These are phyloP conservation scores for Picochlorum sp. DNA, from an alignment of 139 green algal species.

Conservation along the genomic window DNA sequence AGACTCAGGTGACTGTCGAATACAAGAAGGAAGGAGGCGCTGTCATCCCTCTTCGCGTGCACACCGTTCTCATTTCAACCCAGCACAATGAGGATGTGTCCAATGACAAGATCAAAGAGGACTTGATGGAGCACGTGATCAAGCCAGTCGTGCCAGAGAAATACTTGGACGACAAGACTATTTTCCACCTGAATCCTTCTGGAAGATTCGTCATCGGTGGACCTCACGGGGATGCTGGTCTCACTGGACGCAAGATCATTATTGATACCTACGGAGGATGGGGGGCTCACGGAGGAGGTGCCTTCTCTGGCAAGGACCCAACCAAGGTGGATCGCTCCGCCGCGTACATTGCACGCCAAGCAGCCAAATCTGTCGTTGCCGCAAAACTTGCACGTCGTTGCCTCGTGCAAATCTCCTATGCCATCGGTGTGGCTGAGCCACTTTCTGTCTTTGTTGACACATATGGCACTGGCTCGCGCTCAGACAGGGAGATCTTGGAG, in stretches of 20 bases:
- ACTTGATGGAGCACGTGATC: slow-evolving; percentile 98
- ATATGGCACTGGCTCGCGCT: slow-evolving; percentile 87
- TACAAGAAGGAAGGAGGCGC: slow-evolving; percentile 90
- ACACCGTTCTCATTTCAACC: slow-evolving; percentile 99
- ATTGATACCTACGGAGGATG: slow-evolving; percentile 99
- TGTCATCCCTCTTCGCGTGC: slow-evolving; percentile 84
- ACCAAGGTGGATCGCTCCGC: slow-evolving; percentile 80
- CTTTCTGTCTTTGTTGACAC: slow-evolving; percentile 96
- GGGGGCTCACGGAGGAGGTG: slow-evolving; percentile 95
- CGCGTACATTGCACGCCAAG: slow-evolving; percentile 98
- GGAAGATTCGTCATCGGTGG: slow-evolving; percentile 96
- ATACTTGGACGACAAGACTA: slow-evolving; percentile 98
- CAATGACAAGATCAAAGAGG: slow-evolving; percentile 93
- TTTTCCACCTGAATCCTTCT: slow-evolving; percentile 99
- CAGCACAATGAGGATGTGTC: slow-evolving; percentile 86
- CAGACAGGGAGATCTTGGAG: slow-evolving; percentile 84
- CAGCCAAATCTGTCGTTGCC: slow-evolving; percentile 94
- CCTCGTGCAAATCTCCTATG: slow-evolving; percentile 88
- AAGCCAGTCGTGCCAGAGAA: slow-evolving; percentile 94
- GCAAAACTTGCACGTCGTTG: slow-evolving; percentile 70
- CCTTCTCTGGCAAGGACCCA: slow-evolving; percentile 93
- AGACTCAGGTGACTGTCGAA: slow-evolving; percentile 99
- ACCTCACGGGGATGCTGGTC: slow-evolving; percentile 92
- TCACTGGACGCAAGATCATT: slow-evolving; percentile 99
- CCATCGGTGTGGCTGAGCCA: slow-evolving; percentile 93